Evolutionary conservation across 768 basidiomycete genomes (phyloP), one percentile per base, ranked within the genome.

Genomic region (Tephrocybe sp.): DNA sequence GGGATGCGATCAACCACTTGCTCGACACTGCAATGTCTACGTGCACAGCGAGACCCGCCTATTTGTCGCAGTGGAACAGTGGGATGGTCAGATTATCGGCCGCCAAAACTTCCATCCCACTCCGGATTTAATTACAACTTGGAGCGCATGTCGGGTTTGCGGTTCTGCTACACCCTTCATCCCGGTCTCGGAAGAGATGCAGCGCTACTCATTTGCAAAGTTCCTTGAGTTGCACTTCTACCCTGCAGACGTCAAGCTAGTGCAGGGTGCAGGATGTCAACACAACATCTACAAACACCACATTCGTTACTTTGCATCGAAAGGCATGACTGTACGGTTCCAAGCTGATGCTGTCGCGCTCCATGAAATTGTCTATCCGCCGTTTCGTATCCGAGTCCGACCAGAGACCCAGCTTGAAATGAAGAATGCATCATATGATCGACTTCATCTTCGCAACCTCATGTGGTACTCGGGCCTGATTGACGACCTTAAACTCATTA

Each of bases 221-320:
- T 98, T 96, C 67, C 79, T 99, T 24, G 96, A 99, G 64, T 82
- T 96, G 23, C 90, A 93, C 63, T 98, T 98, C 68, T 97, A 98
- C 68, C 94, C 93, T 25, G 83, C 92, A 28, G 84, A 91, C 56
- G 85, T 94, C 61, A 79, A 84, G 60, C 74, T 92, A 42, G 84
- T 92, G n/a, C 87, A 85, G 60, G 92, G 90, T 8, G 91, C 93
- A 26, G 87, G 86, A 3, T 98, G 97, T 63, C 81, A 88, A 50
- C 97, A 99, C 69, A 97, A 98, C 64, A 90, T 94, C 51, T 96
- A 93, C 63, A 84, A 87, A 54, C 86, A 95, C 60, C 95, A 98
- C 61, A 83, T 92, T 50, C 87, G 96, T 45, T 98, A 90, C 67
- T 97, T 98, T 65, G 87, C 88, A 4, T 80, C 75, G 30, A 85